Percentiles rank a stretch among this genome's conserved stretches.
phyloP scores from a whole-genome alignment of 2,329 filamentous ascomycete genomes.

The Leptosphaerulina australis region DNA sequence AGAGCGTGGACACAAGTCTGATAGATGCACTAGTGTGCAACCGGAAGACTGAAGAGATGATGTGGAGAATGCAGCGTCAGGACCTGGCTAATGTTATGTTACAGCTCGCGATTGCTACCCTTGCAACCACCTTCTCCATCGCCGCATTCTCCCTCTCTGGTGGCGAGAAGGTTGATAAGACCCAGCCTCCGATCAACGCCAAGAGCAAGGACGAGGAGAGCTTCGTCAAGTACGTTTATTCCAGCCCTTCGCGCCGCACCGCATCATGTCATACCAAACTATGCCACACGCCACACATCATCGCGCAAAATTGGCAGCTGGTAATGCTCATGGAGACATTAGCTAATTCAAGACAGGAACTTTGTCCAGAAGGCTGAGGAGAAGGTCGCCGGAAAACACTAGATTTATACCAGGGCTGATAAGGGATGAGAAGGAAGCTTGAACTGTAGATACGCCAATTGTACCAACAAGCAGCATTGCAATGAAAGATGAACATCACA shows the following conservation, averaged over 20 bases:
- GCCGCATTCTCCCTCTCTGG: slow-evolving; percentile 46
- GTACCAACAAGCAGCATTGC: slow-evolving; percentile 36
- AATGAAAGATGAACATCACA: slow-evolving; percentile 7
- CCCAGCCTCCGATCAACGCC: slow-evolving; percentile 64
- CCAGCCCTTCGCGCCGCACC: neutral
- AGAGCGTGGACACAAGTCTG: no score
- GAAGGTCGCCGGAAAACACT: slow-evolving; percentile 31
- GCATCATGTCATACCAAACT: neutral
- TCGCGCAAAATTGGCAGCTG: no score
- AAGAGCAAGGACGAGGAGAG: slow-evolving; percentile 71
- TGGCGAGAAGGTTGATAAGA: slow-evolving; percentile 52
- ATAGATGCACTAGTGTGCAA: no score
- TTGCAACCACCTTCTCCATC: slow-evolving; percentile 40
- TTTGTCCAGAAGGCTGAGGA: slow-evolving; percentile 49
- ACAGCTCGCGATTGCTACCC: slow-evolving; percentile 66
- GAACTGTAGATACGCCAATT: slow-evolving; percentile 44
- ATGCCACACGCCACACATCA: no score
- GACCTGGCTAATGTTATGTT: neutral
- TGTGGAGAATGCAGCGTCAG: neutral
- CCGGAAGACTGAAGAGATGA: no score
- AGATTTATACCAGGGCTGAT: slow-evolving; percentile 16
- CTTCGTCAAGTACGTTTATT: slow-evolving; percentile 66
- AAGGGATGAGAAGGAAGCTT: slow-evolving; percentile 22
- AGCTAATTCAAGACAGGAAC: slow-evolving; percentile 32
- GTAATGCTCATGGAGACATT: no score